phyloP scores from a whole-genome alignment of 306 rosid species.

The Rubus parviflorus region DNA sequence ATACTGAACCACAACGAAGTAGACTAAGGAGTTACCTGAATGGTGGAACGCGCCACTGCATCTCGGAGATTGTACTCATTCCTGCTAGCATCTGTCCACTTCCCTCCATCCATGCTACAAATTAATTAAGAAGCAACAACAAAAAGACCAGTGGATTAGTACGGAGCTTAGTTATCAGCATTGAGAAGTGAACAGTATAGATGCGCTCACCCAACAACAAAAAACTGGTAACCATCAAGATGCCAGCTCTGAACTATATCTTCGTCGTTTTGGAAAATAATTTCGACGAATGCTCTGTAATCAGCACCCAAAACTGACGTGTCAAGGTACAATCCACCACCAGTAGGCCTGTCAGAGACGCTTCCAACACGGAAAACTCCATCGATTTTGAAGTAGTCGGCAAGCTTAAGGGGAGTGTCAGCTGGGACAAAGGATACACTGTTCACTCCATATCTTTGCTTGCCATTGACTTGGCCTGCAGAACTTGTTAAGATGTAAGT shows the following conservation, averaged over 20 bases:
- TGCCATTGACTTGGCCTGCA: slow-evolving; percentile 70
- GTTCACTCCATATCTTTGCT: slow-evolving; percentile 88
- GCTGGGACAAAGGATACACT: slow-evolving; percentile 82
- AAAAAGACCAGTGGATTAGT: not conserved
- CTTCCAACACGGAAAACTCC: slow-evolving; percentile 89
- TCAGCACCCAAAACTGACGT: slow-evolving; percentile 86
- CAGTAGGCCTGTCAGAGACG: slow-evolving; percentile 69
- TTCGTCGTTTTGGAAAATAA: slow-evolving; percentile 88
- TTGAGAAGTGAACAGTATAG: not conserved
- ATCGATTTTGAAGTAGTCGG: slow-evolving; percentile 76
- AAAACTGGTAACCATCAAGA: slow-evolving; percentile 93
- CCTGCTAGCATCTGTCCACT: slow-evolving; percentile 70
- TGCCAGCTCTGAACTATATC: slow-evolving; percentile 82
- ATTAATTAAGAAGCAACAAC: not conserved
- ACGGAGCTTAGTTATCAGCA: not conserved
- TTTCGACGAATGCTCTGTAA: slow-evolving; percentile 70
- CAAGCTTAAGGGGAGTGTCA: slow-evolving; percentile 91
- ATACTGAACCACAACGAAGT: not conserved
- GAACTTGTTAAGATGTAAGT: slow-evolving; percentile 65
- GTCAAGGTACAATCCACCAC: slow-evolving; percentile 85
- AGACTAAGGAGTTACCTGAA: slow-evolving; percentile 54
- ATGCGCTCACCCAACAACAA: slow-evolving; percentile 79
- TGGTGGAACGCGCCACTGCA: slow-evolving; percentile 85
- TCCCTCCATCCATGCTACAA: slow-evolving; percentile 94
- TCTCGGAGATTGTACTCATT: slow-evolving; percentile 80